Evolutionary conservation across 2,329 filamentous ascomycete species (phyloP).

Genomic region (Trichothecium roseum): DNA sequence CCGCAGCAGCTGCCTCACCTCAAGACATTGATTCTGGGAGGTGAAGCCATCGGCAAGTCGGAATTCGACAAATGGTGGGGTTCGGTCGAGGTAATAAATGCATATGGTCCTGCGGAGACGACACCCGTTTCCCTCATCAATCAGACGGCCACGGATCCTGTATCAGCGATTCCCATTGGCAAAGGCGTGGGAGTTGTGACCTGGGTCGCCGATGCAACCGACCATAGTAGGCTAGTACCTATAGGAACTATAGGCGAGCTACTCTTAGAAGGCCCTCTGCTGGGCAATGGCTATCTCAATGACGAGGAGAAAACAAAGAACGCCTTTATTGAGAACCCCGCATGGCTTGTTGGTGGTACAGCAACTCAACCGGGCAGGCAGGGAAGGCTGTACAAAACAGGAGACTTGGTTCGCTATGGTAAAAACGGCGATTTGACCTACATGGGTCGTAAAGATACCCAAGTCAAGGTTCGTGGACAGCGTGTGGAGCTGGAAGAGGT

Average conservation of each 20-base stretch:
- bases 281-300: constrained; percentile 13
- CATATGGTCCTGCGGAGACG: constrained; percentile 11
- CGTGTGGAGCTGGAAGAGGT: constrained; percentile 36
- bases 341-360: constrained; percentile 15
- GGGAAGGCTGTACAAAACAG: constrained; percentile 8
- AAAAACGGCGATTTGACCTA: constrained; percentile 20
- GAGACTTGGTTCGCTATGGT: constrained; percentile 18
- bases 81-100: constrained; percentile 5
- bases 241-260: constrained; percentile 15
- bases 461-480: constrained; percentile 50
- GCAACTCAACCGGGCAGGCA: constrained; percentile 33
- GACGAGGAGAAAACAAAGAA: constrained; percentile 12
- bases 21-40: constrained; percentile 5
- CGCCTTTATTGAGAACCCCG: constrained; percentile 26
- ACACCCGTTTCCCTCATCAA: constrained; percentile 4
- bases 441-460: constrained; percentile 40
- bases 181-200: constrained; percentile 1
- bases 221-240: constrained; percentile 16
- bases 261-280: constrained; percentile 13
- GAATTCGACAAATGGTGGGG: constrained; percentile 4
- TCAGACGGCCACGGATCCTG: background rate
- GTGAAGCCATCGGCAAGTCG: constrained; percentile 6
- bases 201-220: constrained; percentile 20
- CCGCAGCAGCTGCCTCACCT: constrained; percentile 6
- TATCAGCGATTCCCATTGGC: constrained; percentile 2